Percentiles rank a stretch among this genome's conserved stretches.
phyloP scores from a whole-genome alignment of 306 rosid genomes.

The Acacia crassicarpa region DNA sequence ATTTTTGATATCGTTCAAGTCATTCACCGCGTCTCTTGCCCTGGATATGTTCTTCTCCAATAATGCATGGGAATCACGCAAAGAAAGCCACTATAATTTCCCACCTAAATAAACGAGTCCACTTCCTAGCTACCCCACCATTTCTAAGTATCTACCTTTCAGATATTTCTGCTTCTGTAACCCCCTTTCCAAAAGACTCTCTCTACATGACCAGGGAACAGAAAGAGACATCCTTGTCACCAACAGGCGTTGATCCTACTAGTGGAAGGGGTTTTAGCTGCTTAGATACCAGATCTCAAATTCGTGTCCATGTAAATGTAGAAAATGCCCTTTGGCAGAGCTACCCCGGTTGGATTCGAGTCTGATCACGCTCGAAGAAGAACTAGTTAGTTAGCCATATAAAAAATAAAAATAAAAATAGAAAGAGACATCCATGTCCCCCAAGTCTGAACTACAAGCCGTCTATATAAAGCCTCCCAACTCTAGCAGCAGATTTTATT shows the following conservation, averaged over 20 bases:
- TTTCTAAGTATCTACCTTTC: constrained; percentile 26
- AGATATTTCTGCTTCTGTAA: constrained; percentile 40
- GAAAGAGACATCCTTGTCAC: constrained; percentile 44
- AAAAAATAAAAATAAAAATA: neutral
- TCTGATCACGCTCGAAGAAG: too few species aligned
- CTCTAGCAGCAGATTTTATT: constrained; percentile 34
- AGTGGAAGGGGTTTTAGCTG: too few species aligned
- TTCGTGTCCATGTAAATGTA: too few species aligned
- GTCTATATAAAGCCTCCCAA: constrained; percentile 68
- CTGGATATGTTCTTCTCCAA: constrained; percentile 63
- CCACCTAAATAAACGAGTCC: constrained; percentile 26
- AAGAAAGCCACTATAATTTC: constrained; percentile 53
- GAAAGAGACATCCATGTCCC: constrained; percentile 52
- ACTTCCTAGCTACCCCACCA: constrained; percentile 25
- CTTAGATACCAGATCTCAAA: too few species aligned
- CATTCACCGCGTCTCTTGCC: constrained; percentile 51
- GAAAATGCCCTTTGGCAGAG: too few species aligned
- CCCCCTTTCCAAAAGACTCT: constrained; percentile 37
- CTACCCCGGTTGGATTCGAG: too few species aligned
- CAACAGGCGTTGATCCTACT: neutral
- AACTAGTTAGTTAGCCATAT: too few species aligned
- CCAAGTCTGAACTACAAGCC: constrained; percentile 40
- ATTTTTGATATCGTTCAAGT: constrained; percentile 46
- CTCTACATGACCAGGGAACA: constrained; percentile 39
- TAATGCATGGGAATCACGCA: constrained; percentile 83